Evolutionary conservation across 768 basidiomycete genomes (phyloP).

Genomic region (Kwoniella sp.): DNA sequence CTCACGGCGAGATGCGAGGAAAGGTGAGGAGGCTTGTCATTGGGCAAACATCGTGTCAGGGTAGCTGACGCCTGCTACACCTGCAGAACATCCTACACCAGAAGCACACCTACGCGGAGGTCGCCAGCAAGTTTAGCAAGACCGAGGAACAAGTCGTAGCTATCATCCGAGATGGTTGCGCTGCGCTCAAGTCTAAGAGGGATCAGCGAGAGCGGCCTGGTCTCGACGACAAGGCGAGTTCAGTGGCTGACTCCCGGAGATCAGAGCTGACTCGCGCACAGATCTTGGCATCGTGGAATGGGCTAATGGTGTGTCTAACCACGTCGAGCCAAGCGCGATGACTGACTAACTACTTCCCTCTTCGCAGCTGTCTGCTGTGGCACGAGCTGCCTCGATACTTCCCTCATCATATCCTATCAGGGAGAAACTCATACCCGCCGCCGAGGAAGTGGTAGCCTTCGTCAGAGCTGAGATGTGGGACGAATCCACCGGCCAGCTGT

Average conservation of each 20-base stretch:
- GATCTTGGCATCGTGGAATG: conserved; percentile 53
- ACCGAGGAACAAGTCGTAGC: conserved; percentile 30
- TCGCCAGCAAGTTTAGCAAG: conserved; percentile 17
- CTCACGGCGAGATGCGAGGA: conserved; percentile 51
- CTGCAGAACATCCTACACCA: conserved; percentile 41
- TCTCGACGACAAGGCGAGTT: conserved; percentile 51
- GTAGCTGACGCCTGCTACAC: not conserved
- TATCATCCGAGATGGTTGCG: conserved; percentile 27
- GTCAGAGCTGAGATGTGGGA: conserved; percentile 37
- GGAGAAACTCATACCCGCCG: conserved; percentile 8
- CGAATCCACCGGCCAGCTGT: conserved; percentile 30
- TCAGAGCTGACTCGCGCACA: conserved; percentile 1
- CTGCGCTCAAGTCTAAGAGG: conserved; percentile 42
- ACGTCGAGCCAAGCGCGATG: not conserved
- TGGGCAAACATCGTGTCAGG: not conserved
- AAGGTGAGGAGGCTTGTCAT: conserved; percentile 29
- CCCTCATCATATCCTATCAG: conserved; percentile 27
- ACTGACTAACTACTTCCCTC: too few relatives aligned
- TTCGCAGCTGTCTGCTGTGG: conserved; percentile 31
- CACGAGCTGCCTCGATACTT: conserved; percentile 25
- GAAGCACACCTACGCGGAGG: conserved; percentile 13
- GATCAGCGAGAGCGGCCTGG: conserved; percentile 52
- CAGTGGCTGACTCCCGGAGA: too few relatives aligned
- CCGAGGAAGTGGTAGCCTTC: conserved; percentile 26
- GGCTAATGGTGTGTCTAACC: conserved; percentile 49